phyloP scores from a whole-genome alignment of 805 yeast species.

The Lachancea mirantina region DNA sequence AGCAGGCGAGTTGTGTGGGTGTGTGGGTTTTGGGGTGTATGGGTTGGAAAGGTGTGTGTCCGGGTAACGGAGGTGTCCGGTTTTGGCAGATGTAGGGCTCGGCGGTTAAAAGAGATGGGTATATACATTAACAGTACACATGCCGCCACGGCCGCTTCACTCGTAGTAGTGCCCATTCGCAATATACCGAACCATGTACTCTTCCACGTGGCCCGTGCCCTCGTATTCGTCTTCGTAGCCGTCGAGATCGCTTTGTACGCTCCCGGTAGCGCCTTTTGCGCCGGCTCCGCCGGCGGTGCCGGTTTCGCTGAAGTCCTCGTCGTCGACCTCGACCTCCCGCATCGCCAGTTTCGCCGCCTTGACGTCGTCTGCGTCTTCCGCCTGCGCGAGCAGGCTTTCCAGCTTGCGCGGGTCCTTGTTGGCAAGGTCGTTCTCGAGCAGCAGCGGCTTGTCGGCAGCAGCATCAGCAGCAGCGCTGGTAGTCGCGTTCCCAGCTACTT shows the following conservation, averaged over 20 bases:
- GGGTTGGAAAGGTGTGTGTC: too few relatives aligned
- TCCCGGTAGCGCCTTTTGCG: conserved; percentile 3
- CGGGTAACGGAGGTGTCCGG: too few relatives aligned
- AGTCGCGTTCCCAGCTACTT: conserved; percentile 22
- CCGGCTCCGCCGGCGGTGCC: conserved; percentile 5
- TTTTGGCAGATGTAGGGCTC: too few relatives aligned
- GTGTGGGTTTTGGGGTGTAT: conserved; percentile 2
- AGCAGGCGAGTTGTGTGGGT: too few relatives aligned
- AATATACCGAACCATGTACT: conserved; percentile 88
- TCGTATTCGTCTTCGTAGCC: conserved; percentile 37
- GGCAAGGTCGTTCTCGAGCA: conserved; percentile 28
- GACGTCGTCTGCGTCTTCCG: conserved; percentile 90
- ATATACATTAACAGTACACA: too few relatives aligned
- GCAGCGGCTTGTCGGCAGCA: conserved; percentile 36
- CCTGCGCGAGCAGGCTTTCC: conserved; percentile 71
- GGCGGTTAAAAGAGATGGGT: too few relatives aligned
- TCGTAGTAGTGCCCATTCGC: conserved; percentile 67
- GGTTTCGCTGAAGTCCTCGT: conserved; percentile 70
- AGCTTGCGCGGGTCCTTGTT: conserved; percentile 35
- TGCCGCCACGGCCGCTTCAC: background rate
- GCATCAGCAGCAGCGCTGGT: too few relatives aligned
- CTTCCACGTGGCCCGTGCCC: conserved; percentile 77
- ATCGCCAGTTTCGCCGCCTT: conserved; percentile 85
- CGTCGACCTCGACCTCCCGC: conserved; percentile 77
- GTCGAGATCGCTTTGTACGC: conserved; percentile 17